Base-by-base conservation (phyloP, 2,329 filamentous ascomycete genomes). In the Plenodomus lindquistii region DNA sequence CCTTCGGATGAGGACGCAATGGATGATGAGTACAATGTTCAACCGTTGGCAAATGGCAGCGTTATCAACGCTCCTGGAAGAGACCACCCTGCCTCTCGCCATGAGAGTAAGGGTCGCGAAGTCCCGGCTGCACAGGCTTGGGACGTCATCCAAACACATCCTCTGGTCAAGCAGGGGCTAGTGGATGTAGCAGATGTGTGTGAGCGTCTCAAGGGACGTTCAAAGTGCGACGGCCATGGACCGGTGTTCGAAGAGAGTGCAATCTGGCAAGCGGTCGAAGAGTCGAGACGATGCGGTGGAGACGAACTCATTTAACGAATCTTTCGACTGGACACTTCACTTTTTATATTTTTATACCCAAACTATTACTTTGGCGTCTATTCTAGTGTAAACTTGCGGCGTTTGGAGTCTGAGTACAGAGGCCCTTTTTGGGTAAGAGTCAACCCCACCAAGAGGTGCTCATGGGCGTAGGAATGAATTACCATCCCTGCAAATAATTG, bases 121-220 rank as follows among this genome's bases (percentile, higher is more conserved):
- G 55, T 70, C 7, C 66, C 67, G 13, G 67, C 69, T 22, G 42
- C 57, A 2, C 62, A 90, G 2, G 87, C 91, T 0, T 97, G 93
- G 93, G 92, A 97, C 63, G 78, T 91, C 44, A 94, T 97, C 51
- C 88, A 95, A 65, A 80, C 78, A 44, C 90, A 96, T 71, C 84
- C 89, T 6, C 74, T 91, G 8, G 95, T 88, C 69, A 84, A 85
- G 69, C 81, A 82, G 39, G 91, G 91, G 0, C 77, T 89, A 17
- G 86, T 97, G 20, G 89, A 97, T 70, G 85, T 97, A 11, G 86
- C 81, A 31, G 82, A 88, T 67, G 88, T 97, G 24, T 91, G 87
- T 69, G 88, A 94, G 65, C 79, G 85, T 11, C 76, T 97, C 44
- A 92, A 90, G 75, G 79, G 81, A 16, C 76, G 83, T 62, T 89